Percentiles rank a stretch among this genome's conserved stretches.
These are phyloP conservation scores for Hibiscus trionum DNA, from an alignment of 345 rosid genomes.

Conservation along the genomic window DNA sequence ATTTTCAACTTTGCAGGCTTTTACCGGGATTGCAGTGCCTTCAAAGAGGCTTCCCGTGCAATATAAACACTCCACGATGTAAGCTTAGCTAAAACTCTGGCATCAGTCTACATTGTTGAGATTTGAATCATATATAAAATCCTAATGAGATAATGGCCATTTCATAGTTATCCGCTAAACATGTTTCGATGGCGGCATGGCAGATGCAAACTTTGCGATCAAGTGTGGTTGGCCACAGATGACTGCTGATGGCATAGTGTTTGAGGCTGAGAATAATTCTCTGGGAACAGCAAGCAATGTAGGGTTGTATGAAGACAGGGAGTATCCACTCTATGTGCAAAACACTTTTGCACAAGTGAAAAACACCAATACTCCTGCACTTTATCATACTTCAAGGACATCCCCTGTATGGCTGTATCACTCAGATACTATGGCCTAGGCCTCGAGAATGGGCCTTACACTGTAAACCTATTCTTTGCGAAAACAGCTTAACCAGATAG, in stretches of 20 bases:
- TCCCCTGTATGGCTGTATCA: conserved; percentile 31
- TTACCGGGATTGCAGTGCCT: conserved; percentile 1
- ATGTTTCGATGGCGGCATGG: background rate
- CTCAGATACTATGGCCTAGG: background rate
- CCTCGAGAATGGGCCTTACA: conserved; percentile 8
- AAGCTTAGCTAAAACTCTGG: background rate
- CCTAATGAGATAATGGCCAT: too few species aligned
- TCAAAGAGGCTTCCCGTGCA: conserved; percentile 1
- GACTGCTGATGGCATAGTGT: conserved; percentile 23
- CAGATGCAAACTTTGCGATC: conserved; percentile 29
- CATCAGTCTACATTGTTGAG: background rate
- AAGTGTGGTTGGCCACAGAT: conserved; percentile 25
- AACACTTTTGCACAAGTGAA: too few species aligned
- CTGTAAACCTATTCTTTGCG: conserved; percentile 37
- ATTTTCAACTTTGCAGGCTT: background rate
- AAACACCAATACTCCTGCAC: conserved; percentile 14
- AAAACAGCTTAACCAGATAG: conserved; percentile 33
- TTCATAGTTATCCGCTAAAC: background rate
- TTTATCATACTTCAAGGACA: conserved; percentile 25
- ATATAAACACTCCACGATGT: background rate
- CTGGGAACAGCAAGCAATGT: conserved; percentile 23
- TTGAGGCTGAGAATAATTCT: conserved; percentile 26
- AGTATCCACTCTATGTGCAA: too few species aligned
- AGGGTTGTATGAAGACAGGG: conserved; percentile 25
- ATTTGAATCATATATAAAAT: too few species aligned